Percentiles rank a stretch among this genome's conserved stretches.
Evolutionary conservation across 2,329 filamentous ascomycete genomes (phyloP).

Genomic region (Aspergillus chevalieri): DNA sequence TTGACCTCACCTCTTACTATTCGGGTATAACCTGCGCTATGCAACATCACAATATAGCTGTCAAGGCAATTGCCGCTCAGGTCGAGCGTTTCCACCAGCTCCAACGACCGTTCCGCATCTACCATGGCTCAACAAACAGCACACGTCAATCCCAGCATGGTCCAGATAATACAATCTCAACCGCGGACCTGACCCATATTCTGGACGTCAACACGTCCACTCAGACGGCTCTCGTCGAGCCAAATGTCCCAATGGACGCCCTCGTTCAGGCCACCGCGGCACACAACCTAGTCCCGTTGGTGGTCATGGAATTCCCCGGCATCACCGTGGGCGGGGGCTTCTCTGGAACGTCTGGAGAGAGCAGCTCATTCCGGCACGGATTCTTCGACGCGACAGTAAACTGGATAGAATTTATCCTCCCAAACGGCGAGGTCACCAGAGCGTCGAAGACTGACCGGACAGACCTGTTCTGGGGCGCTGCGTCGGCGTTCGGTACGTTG

Average conservation of each 20-base stretch:
- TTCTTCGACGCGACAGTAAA: slow-evolving; percentile 61
- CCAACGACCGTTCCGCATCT: slow-evolving; percentile 62
- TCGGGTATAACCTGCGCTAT: slow-evolving; percentile 2
- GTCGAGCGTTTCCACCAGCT: slow-evolving; percentile 40
- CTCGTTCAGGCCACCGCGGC: slow-evolving; percentile 54
- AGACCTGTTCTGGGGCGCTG: slow-evolving; percentile 56
- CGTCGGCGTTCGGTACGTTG: slow-evolving; percentile 55
- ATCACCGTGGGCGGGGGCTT: slow-evolving; percentile 65
- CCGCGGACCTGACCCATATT: slow-evolving; percentile 57
- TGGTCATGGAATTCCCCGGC: slow-evolving; percentile 66
- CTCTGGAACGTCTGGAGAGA: slow-evolving; percentile 61
- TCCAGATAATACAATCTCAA: slow-evolving; percentile 55
- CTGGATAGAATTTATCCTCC: slow-evolving; percentile 58
- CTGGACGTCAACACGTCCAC: slow-evolving; percentile 51
- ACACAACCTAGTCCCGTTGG: slow-evolving; percentile 53
- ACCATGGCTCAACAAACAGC: slow-evolving; percentile 71
- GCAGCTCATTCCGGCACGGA: slow-evolving; percentile 59
- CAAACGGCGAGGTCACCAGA: slow-evolving; percentile 49
- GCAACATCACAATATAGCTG: slow-evolving; percentile 12
- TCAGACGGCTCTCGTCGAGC: slow-evolving; percentile 59
- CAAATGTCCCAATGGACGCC: slow-evolving; percentile 63
- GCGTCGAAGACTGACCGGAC: slow-evolving; percentile 43
- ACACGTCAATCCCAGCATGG: slow-evolving; percentile 53
- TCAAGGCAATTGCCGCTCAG: slow-evolving; percentile 11
- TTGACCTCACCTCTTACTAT: background rate